Base-by-base conservation (phyloP, 2,329 filamentous ascomycete genomes). In the Purpureocillium lavendulum region DNA sequence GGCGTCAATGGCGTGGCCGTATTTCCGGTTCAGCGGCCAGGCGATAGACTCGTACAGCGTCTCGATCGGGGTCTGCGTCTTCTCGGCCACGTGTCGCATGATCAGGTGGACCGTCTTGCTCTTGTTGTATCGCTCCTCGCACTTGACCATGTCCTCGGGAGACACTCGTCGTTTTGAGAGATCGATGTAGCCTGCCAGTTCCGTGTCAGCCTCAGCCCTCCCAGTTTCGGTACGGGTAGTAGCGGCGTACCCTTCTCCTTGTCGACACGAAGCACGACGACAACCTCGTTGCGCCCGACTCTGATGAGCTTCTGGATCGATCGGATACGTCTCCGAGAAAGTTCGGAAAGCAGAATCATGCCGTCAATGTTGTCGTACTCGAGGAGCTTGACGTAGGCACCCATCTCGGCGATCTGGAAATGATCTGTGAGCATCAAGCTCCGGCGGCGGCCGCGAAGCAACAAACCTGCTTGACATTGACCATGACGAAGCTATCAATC, bases 291-390 rank as follows among this genome's bases (percentile, higher is more conserved):
- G 55, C 94, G 84, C 42, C 94, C 94, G 46, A 98, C 92, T 51
- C 92, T 83, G 57, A 98, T 98, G 51, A 98, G 83, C 71, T 98
- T 98, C 68, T 98, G 94, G 57, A 98, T 98, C 76, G 82, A 88
- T 73, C 92, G 76, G 59, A 98, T 98, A 83, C 92, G 92, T 78
- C 92, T 80, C 75, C 92, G 82, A 44, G 94, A 98, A 49, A 98
- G 79, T 69, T 98, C 92, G 56, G 87, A 95, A 50, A 98, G 87
- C 51, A 98, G 73, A 58, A 98, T 98, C 94, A 98, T 98, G 79
- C 92, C 92, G 63, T 98, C 94, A 58, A 98, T 98, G 71, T 97
- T 96, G 69, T 98, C 92, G 70, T 98, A 98, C 71, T 98, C 92
- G 55, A 98, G 83, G 41, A 98, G 82, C 72, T 98, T 98, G 60